Base-by-base conservation (phyloP, 2,329 filamentous ascomycete genomes). In the Trichoderma lentiforme region DNA sequence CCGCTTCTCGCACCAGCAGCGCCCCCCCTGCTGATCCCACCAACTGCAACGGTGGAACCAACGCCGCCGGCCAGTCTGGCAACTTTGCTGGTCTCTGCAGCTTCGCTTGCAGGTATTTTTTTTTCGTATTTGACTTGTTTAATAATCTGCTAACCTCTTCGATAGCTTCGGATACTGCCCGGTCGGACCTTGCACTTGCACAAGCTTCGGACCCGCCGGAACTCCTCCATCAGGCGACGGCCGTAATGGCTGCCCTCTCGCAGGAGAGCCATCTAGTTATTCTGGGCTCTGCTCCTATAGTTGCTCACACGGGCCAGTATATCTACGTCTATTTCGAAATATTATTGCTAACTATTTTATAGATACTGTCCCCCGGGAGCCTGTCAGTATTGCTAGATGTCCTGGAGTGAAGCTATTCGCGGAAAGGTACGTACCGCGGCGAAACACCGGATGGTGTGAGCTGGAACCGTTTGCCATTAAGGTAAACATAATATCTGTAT, bases 341-440 rank as follows among this genome's bases (percentile, higher is more conserved):
- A 36, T 36, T 15, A 15, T 36, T 2, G 43, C 63, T 66, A 53
- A 66, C 28, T 43, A 1, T 32, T 18, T 3, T 7, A 36, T 26
- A 82, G 81, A 0, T 86, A 86, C 72, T 85, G 83, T 65, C 84
- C 84, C 0, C n/a, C 69, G 18, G 72, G 56, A 80, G 79, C 79
- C 18, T 81, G 79, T 68, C 68, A 71, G 34, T 70, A 28, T 24
- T 74, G 73, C 57, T 71, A 58, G 39, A 43, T 18, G 7, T 12
- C 4, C 4, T 1, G 56, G 12, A 11, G 24, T 8, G 43, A 47
- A 47, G 43, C 43, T 47, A 47, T 47, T 47, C 43, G 43, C 15
- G 18, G 18, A 47, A 47, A 21, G 8, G 39, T 47, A 47, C 39
- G 18, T 47, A 47, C 39, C 18, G 4, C 18, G 39, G 39, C 39